Percentiles rank a stretch among this genome's conserved stretches.
These are phyloP conservation scores for Auricularia heimuer DNA, from an alignment of 768 basidiomycete genomes.

Conservation along the genomic window DNA sequence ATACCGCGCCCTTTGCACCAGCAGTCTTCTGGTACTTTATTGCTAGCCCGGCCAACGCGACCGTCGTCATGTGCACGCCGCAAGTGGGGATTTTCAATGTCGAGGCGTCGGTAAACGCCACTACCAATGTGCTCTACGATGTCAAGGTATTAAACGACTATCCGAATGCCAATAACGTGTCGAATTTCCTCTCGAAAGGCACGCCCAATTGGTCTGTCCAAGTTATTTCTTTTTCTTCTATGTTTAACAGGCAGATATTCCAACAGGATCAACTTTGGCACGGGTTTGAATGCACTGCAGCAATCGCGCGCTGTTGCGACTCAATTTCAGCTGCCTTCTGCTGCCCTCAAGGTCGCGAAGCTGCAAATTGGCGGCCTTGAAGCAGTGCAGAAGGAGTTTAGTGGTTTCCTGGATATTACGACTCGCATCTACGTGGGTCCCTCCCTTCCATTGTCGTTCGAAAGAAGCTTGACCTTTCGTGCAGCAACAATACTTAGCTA, in stretches of 20 bases:
- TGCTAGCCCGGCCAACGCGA: not conserved
- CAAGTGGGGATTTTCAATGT: not conserved
- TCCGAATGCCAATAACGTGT: not conserved
- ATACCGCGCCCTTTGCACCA: not conserved
- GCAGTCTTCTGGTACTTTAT: not conserved
- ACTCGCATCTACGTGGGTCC: slow-evolving; percentile 39
- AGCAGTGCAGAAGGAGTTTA: slow-evolving; percentile 36
- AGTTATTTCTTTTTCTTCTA: not conserved
- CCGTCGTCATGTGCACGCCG: not conserved
- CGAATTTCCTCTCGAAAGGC: not conserved
- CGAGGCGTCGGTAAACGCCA: not conserved
- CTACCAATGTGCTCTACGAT: not conserved
- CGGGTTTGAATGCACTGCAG: not conserved
- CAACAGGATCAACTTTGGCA: not conserved
- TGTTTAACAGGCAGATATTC: not conserved
- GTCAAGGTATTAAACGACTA: not conserved
- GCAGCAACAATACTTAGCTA: slow-evolving; percentile 37
- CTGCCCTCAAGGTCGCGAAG: slow-evolving; percentile 17
- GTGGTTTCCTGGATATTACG: slow-evolving; percentile 47
- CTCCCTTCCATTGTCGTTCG: not conserved
- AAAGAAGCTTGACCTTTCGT: slow-evolving; percentile 1
- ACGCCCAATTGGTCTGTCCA: not conserved
- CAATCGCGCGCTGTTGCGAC: not conserved
- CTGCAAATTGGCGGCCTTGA: slow-evolving; percentile 32
- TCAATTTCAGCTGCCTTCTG: not conserved